phyloP scores from a whole-genome alignment of 306 rosid species.

The Rosa multiflora region DNA sequence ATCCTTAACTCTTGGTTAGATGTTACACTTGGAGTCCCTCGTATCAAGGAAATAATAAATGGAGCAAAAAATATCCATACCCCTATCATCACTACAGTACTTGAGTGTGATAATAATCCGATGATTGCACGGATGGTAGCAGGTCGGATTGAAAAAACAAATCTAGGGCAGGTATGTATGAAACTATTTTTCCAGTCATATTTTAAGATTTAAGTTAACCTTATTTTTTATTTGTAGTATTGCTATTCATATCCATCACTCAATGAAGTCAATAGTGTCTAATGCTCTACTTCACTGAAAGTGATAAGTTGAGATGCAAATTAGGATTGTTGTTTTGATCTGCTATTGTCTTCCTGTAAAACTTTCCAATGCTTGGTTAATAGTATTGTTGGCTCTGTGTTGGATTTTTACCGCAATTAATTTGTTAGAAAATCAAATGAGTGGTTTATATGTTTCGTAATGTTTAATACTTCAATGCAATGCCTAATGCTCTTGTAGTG shows the following conservation, averaged over 20 bases:
- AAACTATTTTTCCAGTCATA: constrained; percentile 4
- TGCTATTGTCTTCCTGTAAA: neutral
- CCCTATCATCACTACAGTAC: constrained; percentile 81
- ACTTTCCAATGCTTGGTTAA: neutral
- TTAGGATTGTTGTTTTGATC: neutral
- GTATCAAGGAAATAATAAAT: constrained; percentile 89
- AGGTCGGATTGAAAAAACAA: constrained; percentile 93
- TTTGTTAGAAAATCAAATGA: neutral
- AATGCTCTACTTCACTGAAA: neutral
- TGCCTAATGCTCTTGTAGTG: neutral
- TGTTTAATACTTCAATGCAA: neutral
- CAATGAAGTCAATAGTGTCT: neutral
- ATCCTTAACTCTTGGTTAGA: constrained; percentile 61
- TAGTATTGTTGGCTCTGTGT: neutral
- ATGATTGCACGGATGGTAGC: constrained; percentile 64
- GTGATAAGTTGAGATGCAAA: neutral
- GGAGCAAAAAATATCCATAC: constrained; percentile 75
- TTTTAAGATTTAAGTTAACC: neutral
- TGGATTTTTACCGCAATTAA: neutral
- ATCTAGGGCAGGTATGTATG: constrained; percentile 76
- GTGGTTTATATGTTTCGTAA: neutral
- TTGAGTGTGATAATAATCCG: constrained; percentile 50
- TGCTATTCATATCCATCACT: neutral
- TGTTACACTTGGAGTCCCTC: constrained; percentile 93
- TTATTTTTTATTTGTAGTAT: neutral